Evolutionary conservation across 331 rosid species (phyloP).

Genomic region (Erythrophleum ivorense): DNA sequence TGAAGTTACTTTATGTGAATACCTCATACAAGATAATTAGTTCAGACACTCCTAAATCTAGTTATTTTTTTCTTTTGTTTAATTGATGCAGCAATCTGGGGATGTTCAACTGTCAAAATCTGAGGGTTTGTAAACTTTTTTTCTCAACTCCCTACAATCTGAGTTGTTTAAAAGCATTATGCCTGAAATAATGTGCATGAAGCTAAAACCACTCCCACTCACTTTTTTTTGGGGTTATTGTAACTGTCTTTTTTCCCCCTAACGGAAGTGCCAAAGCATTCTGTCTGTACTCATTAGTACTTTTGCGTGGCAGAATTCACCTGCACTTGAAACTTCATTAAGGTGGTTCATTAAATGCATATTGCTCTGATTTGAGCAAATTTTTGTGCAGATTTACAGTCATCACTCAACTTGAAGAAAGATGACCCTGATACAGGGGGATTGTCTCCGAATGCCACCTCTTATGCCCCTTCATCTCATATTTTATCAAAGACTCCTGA

Average conservation of each 20-base stretch:
- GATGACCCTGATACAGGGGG: conserved; percentile 56
- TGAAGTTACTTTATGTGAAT: conserved; percentile 36
- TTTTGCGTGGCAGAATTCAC: conserved; percentile 28
- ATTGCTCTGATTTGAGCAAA: conserved; percentile 25
- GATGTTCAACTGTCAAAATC: conserved; percentile 59
- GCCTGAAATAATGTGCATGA: conserved; percentile 31
- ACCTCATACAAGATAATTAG: conserved; percentile 34
- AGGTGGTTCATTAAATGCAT: conserved; percentile 17
- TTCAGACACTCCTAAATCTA: conserved; percentile 37
- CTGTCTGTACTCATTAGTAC: conserved; percentile 9
- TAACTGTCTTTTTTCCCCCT: neutral
- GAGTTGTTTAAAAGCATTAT: conserved; percentile 26
- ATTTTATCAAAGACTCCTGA: conserved; percentile 52
- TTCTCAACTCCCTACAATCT: conserved; percentile 33
- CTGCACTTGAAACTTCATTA: conserved; percentile 22
- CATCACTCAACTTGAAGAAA: conserved; percentile 52
- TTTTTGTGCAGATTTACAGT: conserved; percentile 60
- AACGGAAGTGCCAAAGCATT: conserved; percentile 23
- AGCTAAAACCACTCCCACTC: conserved; percentile 33
- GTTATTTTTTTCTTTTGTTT: conserved; percentile 31
- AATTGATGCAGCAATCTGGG: conserved; percentile 60
- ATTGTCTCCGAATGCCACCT: conserved; percentile 43
- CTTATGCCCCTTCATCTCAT: conserved; percentile 51
- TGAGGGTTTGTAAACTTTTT: conserved; percentile 67
- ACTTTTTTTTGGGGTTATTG: conserved; percentile 11